phyloP scores from a whole-genome alignment of 768 basidiomycete species.

The Trametes maxima region DNA sequence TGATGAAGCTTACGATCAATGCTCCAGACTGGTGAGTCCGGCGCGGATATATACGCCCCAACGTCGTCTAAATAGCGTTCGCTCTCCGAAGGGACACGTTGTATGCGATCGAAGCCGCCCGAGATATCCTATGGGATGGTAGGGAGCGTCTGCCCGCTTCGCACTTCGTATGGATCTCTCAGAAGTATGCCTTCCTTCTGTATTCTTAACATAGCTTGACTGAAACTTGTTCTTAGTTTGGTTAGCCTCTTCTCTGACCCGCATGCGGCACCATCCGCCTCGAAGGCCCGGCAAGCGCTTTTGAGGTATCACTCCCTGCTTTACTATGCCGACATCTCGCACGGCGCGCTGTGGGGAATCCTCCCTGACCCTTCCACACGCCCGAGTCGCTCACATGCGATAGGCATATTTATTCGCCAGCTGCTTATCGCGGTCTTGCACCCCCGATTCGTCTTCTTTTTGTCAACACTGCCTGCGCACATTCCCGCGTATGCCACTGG shows the following conservation, averaged over 20 bases:
- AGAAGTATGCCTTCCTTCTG: constrained; percentile 64
- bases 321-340: constrained; percentile 77
- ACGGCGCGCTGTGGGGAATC: constrained; percentile 73
- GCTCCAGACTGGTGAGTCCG: constrained; percentile 84
- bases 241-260: constrained; percentile 80
- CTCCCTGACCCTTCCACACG: constrained; percentile 69
- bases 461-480: constrained; percentile 80
- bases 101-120: constrained; percentile 84
- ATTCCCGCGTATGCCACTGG: constrained; percentile 84
- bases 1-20: constrained; percentile 82
- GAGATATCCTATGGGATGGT: constrained; percentile 79
- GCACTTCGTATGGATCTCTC: constrained; percentile 79
- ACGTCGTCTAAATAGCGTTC: neutral
- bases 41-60: neutral
- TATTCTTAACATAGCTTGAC: neutral
- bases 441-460: constrained; percentile 81
- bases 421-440: constrained; percentile 70
- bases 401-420: constrained; percentile 71
- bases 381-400: constrained; percentile 65
- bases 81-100: constrained; percentile 71
- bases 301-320: constrained; percentile 87
- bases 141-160: constrained; percentile 71
- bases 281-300: constrained; percentile 61
- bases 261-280: constrained; percentile 57
- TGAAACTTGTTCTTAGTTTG: constrained; percentile 48